Conservation (phyloP, 164 flowering plant genomes). For the Vitis rupestris region DNA sequence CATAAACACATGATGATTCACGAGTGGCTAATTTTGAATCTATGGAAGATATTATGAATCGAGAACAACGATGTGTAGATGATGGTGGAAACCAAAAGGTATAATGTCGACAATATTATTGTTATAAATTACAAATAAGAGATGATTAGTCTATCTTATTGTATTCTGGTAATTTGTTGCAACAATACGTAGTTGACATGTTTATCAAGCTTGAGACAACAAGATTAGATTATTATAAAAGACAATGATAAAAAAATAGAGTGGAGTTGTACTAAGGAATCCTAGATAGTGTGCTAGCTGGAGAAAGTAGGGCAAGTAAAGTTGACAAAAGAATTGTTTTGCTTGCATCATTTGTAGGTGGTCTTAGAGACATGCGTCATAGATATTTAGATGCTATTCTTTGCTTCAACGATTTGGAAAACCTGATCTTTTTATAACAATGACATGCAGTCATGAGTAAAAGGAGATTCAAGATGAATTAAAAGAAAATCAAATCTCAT, state of each 20-base stretch:
- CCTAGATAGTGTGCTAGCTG: too few species aligned
- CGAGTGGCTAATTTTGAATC: too few species aligned
- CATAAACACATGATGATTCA: too few species aligned
- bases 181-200: not conserved
- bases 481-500: not conserved
- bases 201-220: not conserved
- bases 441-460: slow-evolving; percentile 6
- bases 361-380: not conserved
- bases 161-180: too few species aligned
- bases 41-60: too few species aligned
- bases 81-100: too few species aligned
- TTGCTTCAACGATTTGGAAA: not conserved
- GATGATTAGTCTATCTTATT: too few species aligned
- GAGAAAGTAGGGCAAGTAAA: not conserved
- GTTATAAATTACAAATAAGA: too few species aligned
- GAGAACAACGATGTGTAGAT: too few species aligned
- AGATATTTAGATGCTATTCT: not conserved
- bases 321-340: not conserved
- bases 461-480: slow-evolving; percentile 10
- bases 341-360: not conserved
- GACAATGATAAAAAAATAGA: not conserved
- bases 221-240: not conserved
- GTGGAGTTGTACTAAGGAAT: too few species aligned
- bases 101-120: too few species aligned
- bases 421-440: too few species aligned